phyloP scores from a whole-genome alignment of 2,329 filamentous ascomycete species.

The Epichloe typhina region DNA sequence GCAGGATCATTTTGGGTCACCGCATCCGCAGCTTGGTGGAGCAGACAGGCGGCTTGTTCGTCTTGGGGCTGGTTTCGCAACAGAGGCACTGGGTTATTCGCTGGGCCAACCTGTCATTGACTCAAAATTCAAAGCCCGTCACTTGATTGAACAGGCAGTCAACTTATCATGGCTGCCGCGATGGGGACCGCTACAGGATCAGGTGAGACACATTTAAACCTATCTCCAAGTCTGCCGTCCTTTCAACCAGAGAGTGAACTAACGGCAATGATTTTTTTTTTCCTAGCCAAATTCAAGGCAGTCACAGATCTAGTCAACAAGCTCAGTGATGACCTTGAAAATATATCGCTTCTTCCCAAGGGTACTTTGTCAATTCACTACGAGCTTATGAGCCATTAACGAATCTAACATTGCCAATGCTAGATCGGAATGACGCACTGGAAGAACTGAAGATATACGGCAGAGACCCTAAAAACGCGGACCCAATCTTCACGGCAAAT shows the following conservation, averaged over 20 bases:
- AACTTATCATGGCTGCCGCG: constrained; percentile 12
- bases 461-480: constrained; percentile 56
- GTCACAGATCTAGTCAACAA: constrained; percentile 51
- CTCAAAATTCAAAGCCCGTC: background rate
- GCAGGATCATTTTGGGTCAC: background rate
- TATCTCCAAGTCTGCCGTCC: constrained; percentile 5
- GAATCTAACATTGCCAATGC: background rate
- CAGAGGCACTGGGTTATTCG: background rate
- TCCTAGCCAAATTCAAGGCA: constrained; percentile 51
- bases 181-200: constrained; percentile 25
- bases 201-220: constrained; percentile 20
- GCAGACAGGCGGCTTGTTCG: background rate
- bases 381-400: background rate
- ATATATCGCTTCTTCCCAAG: constrained; percentile 42
- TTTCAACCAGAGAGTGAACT: background rate
- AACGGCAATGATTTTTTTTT: constrained; percentile 6
- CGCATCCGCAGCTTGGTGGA: background rate
- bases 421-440: constrained; percentile 49
- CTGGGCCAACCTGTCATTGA: background rate
- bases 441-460: constrained; percentile 56
- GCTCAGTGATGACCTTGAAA: constrained; percentile 48
- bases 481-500: constrained; percentile 71
- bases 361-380: constrained; percentile 31
- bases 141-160: background rate
- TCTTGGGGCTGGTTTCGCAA: background rate